Percentiles rank a stretch among this genome's conserved stretches.
phyloP scores from a whole-genome alignment of 192 early-diverging fungal genomes.

The Ambispora gerdemannii region DNA sequence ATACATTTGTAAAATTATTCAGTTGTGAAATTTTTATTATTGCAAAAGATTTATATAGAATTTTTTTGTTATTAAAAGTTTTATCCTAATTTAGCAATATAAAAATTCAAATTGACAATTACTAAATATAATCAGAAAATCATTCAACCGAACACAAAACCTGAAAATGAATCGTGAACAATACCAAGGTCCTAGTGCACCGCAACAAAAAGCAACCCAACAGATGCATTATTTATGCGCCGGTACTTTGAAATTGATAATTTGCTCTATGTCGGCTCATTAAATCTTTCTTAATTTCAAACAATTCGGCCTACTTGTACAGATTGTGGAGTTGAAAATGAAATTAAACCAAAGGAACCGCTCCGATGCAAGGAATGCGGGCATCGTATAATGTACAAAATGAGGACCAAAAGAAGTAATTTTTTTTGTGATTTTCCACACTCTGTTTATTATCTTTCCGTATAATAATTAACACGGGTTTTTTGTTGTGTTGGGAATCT shows the following conservation, averaged over 20 bases:
- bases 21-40: too few species aligned
- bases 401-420: conserved; percentile 89
- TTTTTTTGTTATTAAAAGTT: too few species aligned
- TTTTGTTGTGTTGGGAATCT: conserved; percentile 25
- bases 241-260: conserved; percentile 30
- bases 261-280: conserved; percentile 35
- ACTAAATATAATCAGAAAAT: too few species aligned
- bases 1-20: too few species aligned
- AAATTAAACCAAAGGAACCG: conserved; percentile 90
- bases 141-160: too few species aligned
- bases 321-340: conserved; percentile 87
- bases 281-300: too few species aligned
- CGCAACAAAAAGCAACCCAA: background rate
- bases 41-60: too few species aligned
- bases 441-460: background rate
- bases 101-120: too few species aligned
- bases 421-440: conserved; percentile 9
- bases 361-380: conserved; percentile 96
- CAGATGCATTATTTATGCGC: conserved; percentile 23
- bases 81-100: too few species aligned
- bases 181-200: background rate
- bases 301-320: too few species aligned
- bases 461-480: conserved; percentile 6
- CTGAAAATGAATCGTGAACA: background rate
- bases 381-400: conserved; percentile 96